A percentile compares a stretch with the other conserved stretches of the same genome.
Conservation (phyloP, 768 basidiomycete genomes). For the Tephrocybe sp. region DNA sequence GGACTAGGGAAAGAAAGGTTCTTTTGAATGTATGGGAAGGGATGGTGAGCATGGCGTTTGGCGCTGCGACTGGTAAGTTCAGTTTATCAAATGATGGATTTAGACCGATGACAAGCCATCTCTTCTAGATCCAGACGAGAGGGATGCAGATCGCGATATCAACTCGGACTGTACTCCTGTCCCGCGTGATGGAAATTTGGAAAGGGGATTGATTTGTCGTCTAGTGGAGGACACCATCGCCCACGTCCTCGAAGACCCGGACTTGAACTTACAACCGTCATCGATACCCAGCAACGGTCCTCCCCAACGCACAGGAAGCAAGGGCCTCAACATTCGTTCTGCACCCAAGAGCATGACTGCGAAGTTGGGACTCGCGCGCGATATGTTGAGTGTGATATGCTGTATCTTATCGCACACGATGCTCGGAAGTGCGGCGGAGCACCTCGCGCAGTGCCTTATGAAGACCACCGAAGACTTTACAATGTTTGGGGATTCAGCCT, state of each 20-base stretch:
- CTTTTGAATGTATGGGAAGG: constrained; percentile 56
- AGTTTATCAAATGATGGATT: neutral
- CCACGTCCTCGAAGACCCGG: constrained; percentile 45
- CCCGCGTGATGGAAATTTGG: constrained; percentile 32
- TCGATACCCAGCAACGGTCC: constrained; percentile 2
- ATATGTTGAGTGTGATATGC: constrained; percentile 56
- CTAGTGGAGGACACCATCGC: constrained; percentile 42
- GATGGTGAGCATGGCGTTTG: constrained; percentile 50
- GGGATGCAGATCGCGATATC: constrained; percentile 44
- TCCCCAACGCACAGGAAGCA: constrained; percentile 13
- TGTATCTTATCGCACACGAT: constrained; percentile 39
- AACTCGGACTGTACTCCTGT: constrained; percentile 5
- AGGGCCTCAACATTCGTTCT: constrained; percentile 11
- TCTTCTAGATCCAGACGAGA: constrained; percentile 33
- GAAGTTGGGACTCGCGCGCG: constrained; percentile 56
- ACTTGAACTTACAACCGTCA: constrained; percentile 39
- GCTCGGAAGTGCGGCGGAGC: constrained; percentile 43
- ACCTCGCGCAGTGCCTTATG: constrained; percentile 49
- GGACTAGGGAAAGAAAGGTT: constrained; percentile 11
- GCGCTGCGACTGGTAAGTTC: constrained; percentile 47
- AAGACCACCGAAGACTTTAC: constrained; percentile 46
- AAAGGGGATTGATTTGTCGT: constrained; percentile 36
- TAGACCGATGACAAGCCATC: constrained; percentile 1
- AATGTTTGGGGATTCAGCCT: constrained; percentile 21
- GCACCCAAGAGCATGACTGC: constrained; percentile 24